A percentile compares a stretch with the other conserved stretches of the same genome.
These are phyloP conservation scores for Hsuehochloa calcarea DNA, from an alignment of 176 grass and related monocot genomes.

Conservation along the genomic window DNA sequence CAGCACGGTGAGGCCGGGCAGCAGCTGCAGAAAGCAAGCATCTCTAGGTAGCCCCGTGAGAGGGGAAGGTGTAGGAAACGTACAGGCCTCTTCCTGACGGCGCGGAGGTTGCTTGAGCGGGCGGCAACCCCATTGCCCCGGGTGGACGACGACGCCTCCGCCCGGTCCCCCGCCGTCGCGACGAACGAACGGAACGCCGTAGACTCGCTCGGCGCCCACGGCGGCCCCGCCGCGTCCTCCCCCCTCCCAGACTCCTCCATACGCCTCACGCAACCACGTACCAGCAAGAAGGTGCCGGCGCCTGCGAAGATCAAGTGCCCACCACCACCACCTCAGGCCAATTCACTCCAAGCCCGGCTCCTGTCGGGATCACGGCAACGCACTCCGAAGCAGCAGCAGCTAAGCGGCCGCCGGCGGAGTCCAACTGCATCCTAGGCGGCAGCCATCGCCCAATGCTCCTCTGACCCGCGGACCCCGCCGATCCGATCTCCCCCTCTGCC, in stretches of 20 bases:
- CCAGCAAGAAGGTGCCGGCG: not conserved
- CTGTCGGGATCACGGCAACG: slow-evolving; percentile 36
- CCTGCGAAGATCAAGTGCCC: slow-evolving; percentile 28
- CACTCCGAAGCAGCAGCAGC: slow-evolving; percentile 23
- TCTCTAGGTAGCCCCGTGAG: slow-evolving; percentile 34
- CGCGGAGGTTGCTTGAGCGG: slow-evolving; percentile 44
- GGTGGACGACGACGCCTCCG: slow-evolving; percentile 15
- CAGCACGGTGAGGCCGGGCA: not conserved
- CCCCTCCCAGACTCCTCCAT: slow-evolving; percentile 39
- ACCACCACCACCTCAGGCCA: slow-evolving; percentile 4
- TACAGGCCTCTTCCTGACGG: slow-evolving; percentile 71
- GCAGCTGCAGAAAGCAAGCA: slow-evolving; percentile 36
- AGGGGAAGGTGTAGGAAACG: slow-evolving; percentile 50
- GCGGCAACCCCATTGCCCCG: slow-evolving; percentile 34
- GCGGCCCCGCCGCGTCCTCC: slow-evolving; percentile 16
- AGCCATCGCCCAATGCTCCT: slow-evolving; percentile 47
- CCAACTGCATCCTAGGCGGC: slow-evolving; percentile 48
- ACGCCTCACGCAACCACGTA: slow-evolving; percentile 12
- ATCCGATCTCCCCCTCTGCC: slow-evolving; percentile 36
- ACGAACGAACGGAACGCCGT: slow-evolving; percentile 49
- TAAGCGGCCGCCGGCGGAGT: slow-evolving; percentile 46
- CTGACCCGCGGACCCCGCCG: slow-evolving; percentile 6
- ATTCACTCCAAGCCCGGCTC: slow-evolving; percentile 20
- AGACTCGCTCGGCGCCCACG: slow-evolving; percentile 44
- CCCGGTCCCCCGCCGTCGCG: not conserved